These are phyloP conservation scores for Quercus glauca DNA, from an alignment of 306 rosid species.

Conservation along the genomic window DNA sequence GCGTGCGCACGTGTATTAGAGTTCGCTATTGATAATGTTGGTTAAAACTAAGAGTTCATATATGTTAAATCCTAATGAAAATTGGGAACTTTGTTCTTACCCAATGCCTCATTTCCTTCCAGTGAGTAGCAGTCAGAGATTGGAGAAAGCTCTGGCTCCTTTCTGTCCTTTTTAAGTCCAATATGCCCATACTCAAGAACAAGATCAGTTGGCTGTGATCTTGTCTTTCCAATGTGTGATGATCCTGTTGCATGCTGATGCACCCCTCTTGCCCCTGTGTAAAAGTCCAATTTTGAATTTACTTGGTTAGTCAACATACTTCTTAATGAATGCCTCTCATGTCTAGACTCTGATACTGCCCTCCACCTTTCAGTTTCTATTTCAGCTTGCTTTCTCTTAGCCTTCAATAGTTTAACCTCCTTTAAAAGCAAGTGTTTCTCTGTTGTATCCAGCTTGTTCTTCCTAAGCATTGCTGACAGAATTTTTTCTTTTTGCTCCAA, in stretches of 20 bases:
- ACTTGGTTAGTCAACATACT: conserved; percentile 59
- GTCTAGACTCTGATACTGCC: conserved; percentile 76
- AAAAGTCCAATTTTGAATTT: conserved; percentile 58
- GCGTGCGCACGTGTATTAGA: background rate
- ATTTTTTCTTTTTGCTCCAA: conserved; percentile 92
- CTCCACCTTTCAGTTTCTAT: conserved; percentile 76
- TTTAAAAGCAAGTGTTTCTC: conserved; percentile 85
- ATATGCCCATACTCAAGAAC: conserved; percentile 25
- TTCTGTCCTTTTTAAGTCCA: conserved; percentile 13
- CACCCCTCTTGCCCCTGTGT: conserved; percentile 38
- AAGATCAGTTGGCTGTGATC: conserved; percentile 26
- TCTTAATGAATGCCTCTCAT: conserved; percentile 71
- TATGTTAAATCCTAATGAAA: background rate
- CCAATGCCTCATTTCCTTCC: conserved; percentile 45
- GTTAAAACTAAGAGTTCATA: background rate
- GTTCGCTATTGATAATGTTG: background rate
- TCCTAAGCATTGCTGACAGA: conserved; percentile 90
- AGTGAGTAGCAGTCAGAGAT: conserved; percentile 41
- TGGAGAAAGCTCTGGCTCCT: conserved; percentile 43
- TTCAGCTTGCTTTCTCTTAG: conserved; percentile 90
- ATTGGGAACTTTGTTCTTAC: conserved; percentile 44
- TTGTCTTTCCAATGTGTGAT: conserved; percentile 35
- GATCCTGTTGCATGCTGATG: conserved; percentile 46
- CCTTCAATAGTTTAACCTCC: conserved; percentile 79
- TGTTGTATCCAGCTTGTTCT: conserved; percentile 69